Conservation (phyloP, 176 grass and related monocot species). For the Poa pratensis region DNA sequence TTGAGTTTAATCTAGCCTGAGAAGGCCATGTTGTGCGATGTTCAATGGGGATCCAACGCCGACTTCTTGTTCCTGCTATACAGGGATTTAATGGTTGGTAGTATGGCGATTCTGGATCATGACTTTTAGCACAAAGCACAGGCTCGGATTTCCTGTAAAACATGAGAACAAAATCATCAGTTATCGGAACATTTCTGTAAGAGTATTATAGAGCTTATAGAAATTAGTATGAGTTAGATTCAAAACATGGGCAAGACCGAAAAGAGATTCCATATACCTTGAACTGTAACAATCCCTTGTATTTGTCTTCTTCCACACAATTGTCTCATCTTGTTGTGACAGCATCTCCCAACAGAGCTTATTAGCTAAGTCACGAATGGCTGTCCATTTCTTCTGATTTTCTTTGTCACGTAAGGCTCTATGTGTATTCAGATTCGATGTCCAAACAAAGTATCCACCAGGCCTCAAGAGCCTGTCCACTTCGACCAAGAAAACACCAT, state of each 20-base stretch:
- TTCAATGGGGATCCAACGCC: constrained; percentile 89
- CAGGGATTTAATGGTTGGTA: constrained; percentile 89
- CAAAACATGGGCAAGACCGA: not conserved
- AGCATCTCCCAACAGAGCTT: constrained; percentile 95
- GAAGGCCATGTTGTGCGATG: constrained; percentile 78
- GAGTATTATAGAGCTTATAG: not conserved
- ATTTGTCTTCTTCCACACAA: constrained; percentile 95
- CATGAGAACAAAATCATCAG: not conserved
- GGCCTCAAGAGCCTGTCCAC: constrained; percentile 97
- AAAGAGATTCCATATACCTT: constrained; percentile 49
- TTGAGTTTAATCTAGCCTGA: constrained; percentile 72
- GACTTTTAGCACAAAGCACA: constrained; percentile 71
- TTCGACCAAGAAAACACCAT: constrained; percentile 93
- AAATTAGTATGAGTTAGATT: constrained; percentile 8
- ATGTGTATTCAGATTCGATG: constrained; percentile 86
- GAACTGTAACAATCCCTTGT: constrained; percentile 77
- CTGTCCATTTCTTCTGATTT: constrained; percentile 90
- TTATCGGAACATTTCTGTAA: constrained; percentile 10
- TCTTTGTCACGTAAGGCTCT: constrained; percentile 89
- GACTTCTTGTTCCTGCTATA: constrained; percentile 89
- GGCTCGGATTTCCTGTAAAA: constrained; percentile 80
- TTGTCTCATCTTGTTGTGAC: constrained; percentile 98
- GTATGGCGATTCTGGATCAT: constrained; percentile 86
- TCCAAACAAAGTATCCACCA: constrained; percentile 98
- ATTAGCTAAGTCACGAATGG: constrained; percentile 67